Evolutionary conservation across 345 rosid species (phyloP), one percentile per base, ranked within the genome.

Genomic region (Nasturtium officinale): DNA sequence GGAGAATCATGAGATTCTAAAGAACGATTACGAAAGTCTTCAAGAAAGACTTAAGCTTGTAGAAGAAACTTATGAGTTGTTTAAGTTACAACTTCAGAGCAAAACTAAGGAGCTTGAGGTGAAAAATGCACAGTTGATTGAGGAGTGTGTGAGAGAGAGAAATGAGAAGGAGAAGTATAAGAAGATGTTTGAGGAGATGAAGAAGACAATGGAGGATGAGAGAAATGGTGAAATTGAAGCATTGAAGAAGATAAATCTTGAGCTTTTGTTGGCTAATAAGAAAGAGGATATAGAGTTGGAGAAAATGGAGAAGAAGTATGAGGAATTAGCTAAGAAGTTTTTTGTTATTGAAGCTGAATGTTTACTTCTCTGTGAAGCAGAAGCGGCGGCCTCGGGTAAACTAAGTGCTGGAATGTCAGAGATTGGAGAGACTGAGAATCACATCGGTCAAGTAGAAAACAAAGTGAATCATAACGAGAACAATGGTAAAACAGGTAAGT

Each of bases 1-100:
- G 77, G 72, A 73, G 72, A 56, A 73, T 23, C 65, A 73, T n/a
- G 59, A 73, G 65, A 56, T 5, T 5, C 10, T 65, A 25, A 1
- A 0, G 18, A 48, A 7, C 13, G 42, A 66, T 11, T 55, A 46
- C 28, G 43, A 33, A 21, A 8, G 32, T 46, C 26, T 38, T 9
- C 10, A 47, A 4, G 17, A 47, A 18, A 57, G 25, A 12, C 0
- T 37, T 2, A 57, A 66, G 59, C 65, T 7, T 16, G 54, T 7
- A 29, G 56, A 64, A n/a, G 47, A 74, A 1, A 37, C 17, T 3
- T 48, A 59, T 20, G 66, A n/a, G n/a, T n/a, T n/a, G n/a, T n/a
- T n/a, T n/a, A n/a, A n/a, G n/a, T n/a, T n/a, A n/a, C n/a, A n/a
- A n/a, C n/a, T n/a, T n/a, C 5, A 60, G 48, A 42, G 16, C 3